Base-by-base conservation (phyloP, 495 filamentous ascomycete species). In the Ascodesmis nigricans region DNA sequence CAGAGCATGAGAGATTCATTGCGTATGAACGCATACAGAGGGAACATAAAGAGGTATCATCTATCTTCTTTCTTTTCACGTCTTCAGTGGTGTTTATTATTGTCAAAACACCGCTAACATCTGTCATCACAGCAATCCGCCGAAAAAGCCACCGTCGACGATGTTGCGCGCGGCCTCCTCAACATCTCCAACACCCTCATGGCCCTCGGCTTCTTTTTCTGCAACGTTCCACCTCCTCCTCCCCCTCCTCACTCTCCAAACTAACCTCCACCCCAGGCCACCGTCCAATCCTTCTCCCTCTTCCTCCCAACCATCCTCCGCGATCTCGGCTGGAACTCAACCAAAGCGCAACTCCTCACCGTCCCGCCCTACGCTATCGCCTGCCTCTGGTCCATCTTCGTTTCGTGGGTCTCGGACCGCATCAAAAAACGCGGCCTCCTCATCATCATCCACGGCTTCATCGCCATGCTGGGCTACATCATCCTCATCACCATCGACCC, bases 171-270 rank as follows among this genome's bases (percentile, higher is more conserved):
- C n/a, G 75, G 75, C 4, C 47, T 75, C 16, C 60, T 62, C 26
- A 77, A 87, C 33, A 63, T 69, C 10, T 81, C 78, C 49, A 70
- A 74, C 40, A 75, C 71, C 64, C 58, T 87, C 0, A 80, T 80
- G 43, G 71, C 73, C 1, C 44, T 80, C 0, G 67, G 63, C 0
- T 81, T 79, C 43, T 72, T 80, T 46, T 75, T 74, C 5, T 66
- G 77, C 62, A 73, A 69, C 35, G 53, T 84, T 7, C 73, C 76
- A n/a, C 3, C 61, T 84, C 2, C 87, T 84, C 49, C 79, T 74
- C 0, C 57, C 79, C 18, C 74, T 74, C 4, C 59, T 90, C 9
- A 87, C 87, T 37, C 45, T 81, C 63, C 74, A 73, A 1, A 76
- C 71, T 1, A 81, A 80, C 39, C 75, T 81, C 44, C 62, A 59